Evolutionary conservation across 352 stramenopile species (phyloP), one percentile per base, ranked within the genome.

Genomic region (Globisporangium carolinianum): DNA sequence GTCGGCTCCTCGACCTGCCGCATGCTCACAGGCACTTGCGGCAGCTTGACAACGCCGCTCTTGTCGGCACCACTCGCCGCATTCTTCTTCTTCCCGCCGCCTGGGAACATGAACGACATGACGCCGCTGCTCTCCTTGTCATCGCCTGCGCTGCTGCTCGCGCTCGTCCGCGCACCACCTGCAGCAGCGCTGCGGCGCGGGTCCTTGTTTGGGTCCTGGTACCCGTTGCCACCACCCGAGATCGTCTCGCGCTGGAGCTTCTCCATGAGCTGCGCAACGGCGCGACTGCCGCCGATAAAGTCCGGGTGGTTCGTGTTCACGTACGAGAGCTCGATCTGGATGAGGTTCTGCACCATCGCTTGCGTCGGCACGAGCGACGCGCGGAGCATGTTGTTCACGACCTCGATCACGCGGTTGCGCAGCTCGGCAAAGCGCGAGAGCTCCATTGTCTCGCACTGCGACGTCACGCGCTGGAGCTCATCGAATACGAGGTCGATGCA

Each of bases 241-340:
- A 86, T 73, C 38, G 75, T 87, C 56, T 94, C 77, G 68, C 97
- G 72, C 75, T 97, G 83, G 60, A 97, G 87, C 64, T 95, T 97
- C 65, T 98, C 88, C 91, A 98, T 98, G 24, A 99, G 67, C 60
- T 96, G 81, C 14, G 94, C 91, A 18, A 99, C 96, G 36, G 96
- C 96, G 11, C 87, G 77, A 61, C 89, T 98, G 45, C 96, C 97
- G 52, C 96, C 97, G 58, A 99, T 98, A 57, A 99, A 99, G 67
- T 99, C 97, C 7, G 97, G 97, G 77, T 99, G 98, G 69, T 97
- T 98, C 18, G 97, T 99, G 80, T 99, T 99, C 63, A 99, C 97
- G 73, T 99, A 99, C 7, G 97, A 95, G 58, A 99, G 71, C 79
- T 99, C 98, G 63, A 99, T 98, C 65, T 98, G 93, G 56, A 99